Percentiles rank a stretch among this genome's conserved stretches.
phyloP scores from a whole-genome alignment of 1,139 yeast genomes.

The Magnusiomyces ingens region DNA sequence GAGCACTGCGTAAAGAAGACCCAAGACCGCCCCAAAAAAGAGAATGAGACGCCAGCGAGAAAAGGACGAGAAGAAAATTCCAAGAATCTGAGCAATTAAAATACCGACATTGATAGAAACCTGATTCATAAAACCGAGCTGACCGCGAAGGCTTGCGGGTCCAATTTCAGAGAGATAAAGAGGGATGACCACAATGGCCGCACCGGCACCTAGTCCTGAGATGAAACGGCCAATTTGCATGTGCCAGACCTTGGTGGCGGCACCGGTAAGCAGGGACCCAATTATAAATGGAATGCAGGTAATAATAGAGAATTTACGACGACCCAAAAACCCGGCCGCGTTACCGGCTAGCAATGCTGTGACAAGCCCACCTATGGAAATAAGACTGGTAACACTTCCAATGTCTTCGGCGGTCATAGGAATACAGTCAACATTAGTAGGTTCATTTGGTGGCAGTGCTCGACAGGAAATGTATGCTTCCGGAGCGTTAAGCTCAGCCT shows the following conservation, averaged over 20 bases:
- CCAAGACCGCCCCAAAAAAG: slow-evolving; percentile 51
- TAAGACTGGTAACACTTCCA: slow-evolving; percentile 78
- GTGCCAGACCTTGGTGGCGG: slow-evolving; percentile 39
- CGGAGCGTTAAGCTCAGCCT: slow-evolving; percentile 81
- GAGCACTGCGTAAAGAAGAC: slow-evolving; percentile 43
- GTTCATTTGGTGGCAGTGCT: slow-evolving; percentile 28
- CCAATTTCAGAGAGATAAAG: slow-evolving; percentile 73
- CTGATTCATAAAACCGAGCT: slow-evolving; percentile 84
- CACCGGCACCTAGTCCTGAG: slow-evolving; percentile 83
- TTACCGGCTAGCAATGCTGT: slow-evolving; percentile 71
- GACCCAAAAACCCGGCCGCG: slow-evolving; percentile 63
- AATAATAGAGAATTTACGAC: slow-evolving; percentile 50
- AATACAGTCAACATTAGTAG: slow-evolving; percentile 44
- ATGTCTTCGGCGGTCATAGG: slow-evolving; percentile 56
- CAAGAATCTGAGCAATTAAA: slow-evolving; percentile 65
- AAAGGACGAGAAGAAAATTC: slow-evolving; percentile 59
- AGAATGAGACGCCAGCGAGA: slow-evolving; percentile 68
- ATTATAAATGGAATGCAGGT: slow-evolving; percentile 50
- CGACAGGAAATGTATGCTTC: slow-evolving; percentile 53
- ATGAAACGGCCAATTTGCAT: slow-evolving; percentile 66
- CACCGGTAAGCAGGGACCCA: slow-evolving; percentile 64
- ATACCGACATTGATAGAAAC: slow-evolving; percentile 81
- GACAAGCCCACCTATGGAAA: slow-evolving; percentile 77
- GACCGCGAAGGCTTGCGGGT: slow-evolving; percentile 61
- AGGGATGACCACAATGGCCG: slow-evolving; percentile 79